Conservation (phyloP, 2,329 filamentous ascomycete genomes). For the Fusarium longipes region DNA sequence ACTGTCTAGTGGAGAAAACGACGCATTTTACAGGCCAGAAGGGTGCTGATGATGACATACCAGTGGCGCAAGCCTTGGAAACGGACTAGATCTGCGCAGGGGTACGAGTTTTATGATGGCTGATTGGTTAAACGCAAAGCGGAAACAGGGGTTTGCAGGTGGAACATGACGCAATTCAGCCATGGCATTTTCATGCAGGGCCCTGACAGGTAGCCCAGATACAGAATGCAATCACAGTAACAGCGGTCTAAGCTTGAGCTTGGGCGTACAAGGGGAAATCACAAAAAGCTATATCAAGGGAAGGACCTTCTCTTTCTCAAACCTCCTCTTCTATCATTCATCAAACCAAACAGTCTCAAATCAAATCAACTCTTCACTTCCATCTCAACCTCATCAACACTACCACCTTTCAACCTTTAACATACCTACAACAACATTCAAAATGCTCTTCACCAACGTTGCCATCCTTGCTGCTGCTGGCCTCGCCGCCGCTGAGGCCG, state of each 20-base stretch:
- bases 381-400: neutral
- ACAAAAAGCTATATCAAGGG: conserved; percentile 28
- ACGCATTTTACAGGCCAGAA: neutral
- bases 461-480: conserved; percentile 37
- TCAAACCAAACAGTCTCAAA: neutral
- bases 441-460: conserved; percentile 44
- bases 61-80: conserved; percentile 31
- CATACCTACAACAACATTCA: conserved; percentile 16
- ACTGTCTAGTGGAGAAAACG: conserved; percentile 1
- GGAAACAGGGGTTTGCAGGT: neutral
- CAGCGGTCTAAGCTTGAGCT: conserved; percentile 5
- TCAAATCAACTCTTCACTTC: neutral
- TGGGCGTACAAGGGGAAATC: conserved; percentile 4
- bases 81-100: conserved; percentile 18
- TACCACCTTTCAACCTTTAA: neutral
- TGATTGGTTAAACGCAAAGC: neutral
- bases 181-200: conserved; percentile 11
- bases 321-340: neutral
- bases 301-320: conserved; percentile 10
- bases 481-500: conserved; percentile 34
- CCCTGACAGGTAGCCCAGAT: no score
- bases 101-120: neutral
- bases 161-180: conserved; percentile 27
- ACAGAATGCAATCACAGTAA: neutral
- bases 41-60: conserved; percentile 30